Percentiles rank a stretch among this genome's conserved stretches.
Conservation (phyloP, 345 rosid species). For the Eucalyptus erythrocorys region DNA sequence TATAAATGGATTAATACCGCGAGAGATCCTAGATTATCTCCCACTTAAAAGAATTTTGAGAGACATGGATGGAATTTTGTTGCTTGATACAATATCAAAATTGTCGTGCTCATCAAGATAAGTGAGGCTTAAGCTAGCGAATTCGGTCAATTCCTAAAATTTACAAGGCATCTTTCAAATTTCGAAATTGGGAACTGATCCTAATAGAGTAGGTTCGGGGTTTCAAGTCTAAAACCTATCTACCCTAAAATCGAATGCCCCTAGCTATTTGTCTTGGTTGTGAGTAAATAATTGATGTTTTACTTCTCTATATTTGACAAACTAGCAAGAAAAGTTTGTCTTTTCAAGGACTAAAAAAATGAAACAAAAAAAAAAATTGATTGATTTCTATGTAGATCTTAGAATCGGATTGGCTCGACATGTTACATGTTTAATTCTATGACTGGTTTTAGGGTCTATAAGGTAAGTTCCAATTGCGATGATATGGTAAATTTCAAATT, state of each 20-base stretch:
- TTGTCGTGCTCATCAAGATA: no score
- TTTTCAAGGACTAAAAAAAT: background rate
- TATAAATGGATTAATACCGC: background rate
- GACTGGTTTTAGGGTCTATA: fast-evolving
- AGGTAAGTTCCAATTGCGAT: fast-evolving
- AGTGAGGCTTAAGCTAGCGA: background rate
- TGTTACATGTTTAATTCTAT: no score
- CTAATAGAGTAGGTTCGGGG: fast-evolving
- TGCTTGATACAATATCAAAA: no score
- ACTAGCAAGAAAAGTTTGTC: background rate
- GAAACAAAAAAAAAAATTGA: background rate
- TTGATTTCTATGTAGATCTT: background rate
- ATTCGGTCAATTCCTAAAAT: background rate
- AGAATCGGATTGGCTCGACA: background rate
- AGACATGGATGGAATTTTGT: no score
- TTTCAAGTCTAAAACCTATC: fast-evolving
- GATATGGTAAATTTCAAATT: no score
- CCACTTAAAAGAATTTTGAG: background rate
- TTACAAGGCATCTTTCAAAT: no score
- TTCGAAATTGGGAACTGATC: background rate
- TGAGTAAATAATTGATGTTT: background rate
- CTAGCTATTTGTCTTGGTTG: background rate
- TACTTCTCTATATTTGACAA: background rate
- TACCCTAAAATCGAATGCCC: fast-evolving
- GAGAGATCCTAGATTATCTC: background rate